Base-by-base conservation (phyloP, 164 flowering plant genomes). In the Macadamia tetraphylla region DNA sequence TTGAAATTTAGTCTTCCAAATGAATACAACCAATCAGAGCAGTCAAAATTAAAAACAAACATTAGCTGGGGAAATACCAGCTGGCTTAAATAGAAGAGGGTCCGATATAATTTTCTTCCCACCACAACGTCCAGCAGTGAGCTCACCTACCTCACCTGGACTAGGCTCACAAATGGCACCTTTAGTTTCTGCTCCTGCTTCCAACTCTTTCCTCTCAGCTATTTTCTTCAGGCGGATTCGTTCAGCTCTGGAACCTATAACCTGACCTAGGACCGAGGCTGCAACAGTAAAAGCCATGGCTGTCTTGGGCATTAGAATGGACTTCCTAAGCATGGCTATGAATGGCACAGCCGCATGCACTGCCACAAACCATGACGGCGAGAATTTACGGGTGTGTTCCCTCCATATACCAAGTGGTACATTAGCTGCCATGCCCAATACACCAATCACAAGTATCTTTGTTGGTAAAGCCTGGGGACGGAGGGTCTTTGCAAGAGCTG, bases 241-340 rank as follows among this genome's bases (percentile, higher is more conserved):
- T 77, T 94, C 99, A 1, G 98, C 98, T 67, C 96, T 88, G 0
- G 98, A 88, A 11, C 98, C 98, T 53, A 94, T 88, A 6, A 88
- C 93, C 80, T 94, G 99, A 56, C 99, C 98, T 66, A 94, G 63
- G 48, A 94, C 65, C 1, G 99, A 94, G 4, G 99, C 97, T 65
- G 86, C 99, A 57, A 94, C 88, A 17, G 99, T 94, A 62, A 94
- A 85, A 6, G 97, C 98, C 98, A 94, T 94, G 11, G 99, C 99
- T 23, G 97, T 56, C 75, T 92, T 95, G 6, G 99, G 99, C 99
- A 95, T 95, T 75, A 90, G 60, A 5, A 95, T 86, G 0, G 91
- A 82, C 69, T 92, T 94, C 82, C 99, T 83, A 23, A 94, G 88
- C 85, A 94, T 85, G 70, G 75, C 94, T 70, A 92, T 87, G 80